A percentile compares a stretch with the other conserved stretches of the same genome.
These are phyloP conservation scores for Aspergillus sp. DNA, from an alignment of 2,329 filamentous ascomycete species.

Conservation along the genomic window DNA sequence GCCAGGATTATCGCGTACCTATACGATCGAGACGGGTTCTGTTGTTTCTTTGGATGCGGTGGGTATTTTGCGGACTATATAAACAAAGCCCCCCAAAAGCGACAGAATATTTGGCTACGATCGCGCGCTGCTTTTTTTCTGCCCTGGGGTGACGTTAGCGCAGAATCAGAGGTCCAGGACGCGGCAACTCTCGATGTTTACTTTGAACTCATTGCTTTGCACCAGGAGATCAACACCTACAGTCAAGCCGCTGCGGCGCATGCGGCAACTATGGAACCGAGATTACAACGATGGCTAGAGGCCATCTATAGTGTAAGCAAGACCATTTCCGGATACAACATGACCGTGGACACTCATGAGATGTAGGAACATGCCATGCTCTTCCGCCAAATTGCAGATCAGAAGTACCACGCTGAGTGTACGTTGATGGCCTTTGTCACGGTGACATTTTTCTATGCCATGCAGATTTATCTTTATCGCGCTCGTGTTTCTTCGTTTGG, in stretches of 20 bases:
- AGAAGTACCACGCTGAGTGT: background rate
- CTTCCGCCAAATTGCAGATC: background rate
- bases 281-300: slow-evolving; percentile 2
- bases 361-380: background rate
- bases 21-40: slow-evolving; percentile 13
- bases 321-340: too few species aligned
- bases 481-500: slow-evolving; percentile 6
- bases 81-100: slow-evolving; percentile 1
- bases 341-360: background rate
- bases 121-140: slow-evolving; percentile 9
- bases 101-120: slow-evolving; percentile 8
- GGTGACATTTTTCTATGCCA: slow-evolving; percentile 9
- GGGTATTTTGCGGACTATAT: slow-evolving; percentile 10
- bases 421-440: slow-evolving; percentile 12
- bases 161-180: slow-evolving; percentile 1
- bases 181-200: slow-evolving; percentile 11
- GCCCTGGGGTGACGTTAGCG: background rate
- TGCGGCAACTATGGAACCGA: background rate
- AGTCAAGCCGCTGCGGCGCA: background rate
- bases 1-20: slow-evolving; percentile 11
- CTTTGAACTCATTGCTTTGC: slow-evolving; percentile 11
- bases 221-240: slow-evolving; percentile 13
- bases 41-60: slow-evolving; percentile 14
- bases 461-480: slow-evolving; percentile 10
- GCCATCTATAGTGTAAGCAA: slow-evolving; percentile 1